These are phyloP conservation scores for Alternaria burnsii DNA, from an alignment of 2,329 filamentous ascomycete species.

Conservation along the genomic window DNA sequence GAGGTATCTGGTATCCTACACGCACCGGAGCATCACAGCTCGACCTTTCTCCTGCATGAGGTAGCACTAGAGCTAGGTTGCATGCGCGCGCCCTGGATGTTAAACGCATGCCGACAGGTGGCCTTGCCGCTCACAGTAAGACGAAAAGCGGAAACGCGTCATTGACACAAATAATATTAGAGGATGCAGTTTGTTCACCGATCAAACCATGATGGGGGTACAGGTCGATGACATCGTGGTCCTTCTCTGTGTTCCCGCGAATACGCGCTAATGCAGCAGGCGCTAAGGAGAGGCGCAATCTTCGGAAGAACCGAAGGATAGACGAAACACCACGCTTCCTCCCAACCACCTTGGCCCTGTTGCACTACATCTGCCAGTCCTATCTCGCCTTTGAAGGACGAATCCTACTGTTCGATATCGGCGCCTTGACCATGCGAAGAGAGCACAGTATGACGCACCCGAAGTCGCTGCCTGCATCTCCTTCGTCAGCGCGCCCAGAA, in stretches of 20 bases:
- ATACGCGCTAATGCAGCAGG: neutral
- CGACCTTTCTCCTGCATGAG: neutral
- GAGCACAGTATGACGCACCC: slow-evolving; percentile 5
- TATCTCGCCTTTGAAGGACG: neutral
- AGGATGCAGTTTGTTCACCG: neutral
- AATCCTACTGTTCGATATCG: neutral
- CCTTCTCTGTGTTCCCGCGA: neutral
- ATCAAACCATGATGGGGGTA: neutral
- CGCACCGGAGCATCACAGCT: neutral
- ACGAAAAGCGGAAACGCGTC: neutral
- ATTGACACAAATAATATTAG: neutral
- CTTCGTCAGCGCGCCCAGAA: neutral
- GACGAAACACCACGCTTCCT: neutral
- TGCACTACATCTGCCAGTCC: neutral
- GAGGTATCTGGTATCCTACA: neutral
- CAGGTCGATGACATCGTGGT: neutral
- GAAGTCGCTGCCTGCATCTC: slow-evolving; percentile 1
- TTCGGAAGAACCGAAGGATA: neutral
- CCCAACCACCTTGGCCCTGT: neutral
- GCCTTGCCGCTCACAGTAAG: neutral
- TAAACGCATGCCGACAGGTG: neutral
- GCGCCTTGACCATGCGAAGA: neutral
- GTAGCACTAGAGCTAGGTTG: neutral
- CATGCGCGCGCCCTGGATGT: neutral
- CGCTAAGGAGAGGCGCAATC: slow-evolving; percentile 1